Evolutionary conservation across 2,329 filamentous ascomycete genomes (phyloP), one percentile per base, ranked within the genome.

Genomic region (Colletotrichum eremochloae): DNA sequence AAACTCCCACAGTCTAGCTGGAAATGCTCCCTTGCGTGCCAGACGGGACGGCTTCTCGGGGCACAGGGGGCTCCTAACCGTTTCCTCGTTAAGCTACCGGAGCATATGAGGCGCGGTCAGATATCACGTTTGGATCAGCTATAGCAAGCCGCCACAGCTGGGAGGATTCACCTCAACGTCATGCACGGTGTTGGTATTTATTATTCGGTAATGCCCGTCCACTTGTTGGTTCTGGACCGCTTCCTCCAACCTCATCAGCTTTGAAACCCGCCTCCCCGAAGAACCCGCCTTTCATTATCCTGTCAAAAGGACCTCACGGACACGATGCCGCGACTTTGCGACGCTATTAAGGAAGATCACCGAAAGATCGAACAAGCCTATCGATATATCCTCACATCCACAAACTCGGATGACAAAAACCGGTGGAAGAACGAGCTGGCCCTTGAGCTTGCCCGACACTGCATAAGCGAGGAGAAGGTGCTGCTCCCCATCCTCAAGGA

Each of bases 341-440:
- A 73, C 24, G 63, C 71, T 15, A 71, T 73, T 20, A 71, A 71
- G 46, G 67, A 73, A 9, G 71, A 73, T n/a, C 71, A 73, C 44
- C 44, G 67, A 2, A 61, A 64, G 29, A 71, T 73, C 18, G 71
- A 73, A 20, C 71, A 73, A 31, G 68, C 68, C 24, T 71, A 67
- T 33, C 62, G 67, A 12, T 71, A 67, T 24, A 71, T 67, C 1
- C 63, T 71, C 12, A 73, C 67, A 6, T 58, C 71, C 15, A 44
- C 56, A 2, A 57, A 44, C 1, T 6, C 42, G 1, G 62, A 71
- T 1, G 71, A 73, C 11, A 71, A 71, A 20, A n/a, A 67, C 29
- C 46, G 50, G 3, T 73, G 71, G 71, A 67, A 67, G 12, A 67
- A 67, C 12, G 71, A 71, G 24, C 53, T 73, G 11, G 68, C 62